phyloP scores from a whole-genome alignment of 78 protist species.

The Guillardia theta region DNA sequence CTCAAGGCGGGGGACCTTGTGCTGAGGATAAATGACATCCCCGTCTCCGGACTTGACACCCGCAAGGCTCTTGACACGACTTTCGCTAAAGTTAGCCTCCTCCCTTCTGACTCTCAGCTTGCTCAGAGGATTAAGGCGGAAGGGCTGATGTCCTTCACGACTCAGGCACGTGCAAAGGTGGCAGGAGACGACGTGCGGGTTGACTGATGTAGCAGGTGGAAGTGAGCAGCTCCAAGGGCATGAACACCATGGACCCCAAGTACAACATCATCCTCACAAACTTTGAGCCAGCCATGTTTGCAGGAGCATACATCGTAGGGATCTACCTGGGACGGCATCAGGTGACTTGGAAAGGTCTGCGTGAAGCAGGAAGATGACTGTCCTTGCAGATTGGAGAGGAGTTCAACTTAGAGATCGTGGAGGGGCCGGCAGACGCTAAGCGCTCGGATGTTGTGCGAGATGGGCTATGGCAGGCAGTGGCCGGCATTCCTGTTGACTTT shows the following conservation, averaged over 20 bases:
- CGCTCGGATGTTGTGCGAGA: conserved; percentile 7
- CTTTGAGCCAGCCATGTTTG: conserved; percentile 7
- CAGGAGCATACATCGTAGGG: background rate
- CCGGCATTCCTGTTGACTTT: background rate
- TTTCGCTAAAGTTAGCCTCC: background rate
- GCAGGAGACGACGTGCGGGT: background rate
- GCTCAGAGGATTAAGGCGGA: background rate
- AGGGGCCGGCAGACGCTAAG: background rate
- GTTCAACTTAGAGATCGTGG: background rate
- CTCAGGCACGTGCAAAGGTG: background rate
- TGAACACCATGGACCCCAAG: background rate
- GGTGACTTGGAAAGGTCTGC: background rate
- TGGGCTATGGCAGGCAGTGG: background rate
- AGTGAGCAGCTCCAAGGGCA: background rate
- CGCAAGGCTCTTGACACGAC: background rate
- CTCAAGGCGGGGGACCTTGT: background rate
- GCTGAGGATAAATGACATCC: background rate
- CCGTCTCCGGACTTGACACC: background rate
- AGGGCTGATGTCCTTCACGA: background rate
- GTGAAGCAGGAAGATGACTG: background rate
- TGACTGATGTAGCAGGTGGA: background rate
- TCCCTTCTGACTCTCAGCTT: background rate
- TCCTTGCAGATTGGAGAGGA: background rate
- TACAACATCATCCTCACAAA: conserved; percentile 19
- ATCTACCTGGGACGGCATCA: background rate